phyloP scores from a whole-genome alignment of 2,329 filamentous ascomycete genomes.

The Colletotrichum lupini region DNA sequence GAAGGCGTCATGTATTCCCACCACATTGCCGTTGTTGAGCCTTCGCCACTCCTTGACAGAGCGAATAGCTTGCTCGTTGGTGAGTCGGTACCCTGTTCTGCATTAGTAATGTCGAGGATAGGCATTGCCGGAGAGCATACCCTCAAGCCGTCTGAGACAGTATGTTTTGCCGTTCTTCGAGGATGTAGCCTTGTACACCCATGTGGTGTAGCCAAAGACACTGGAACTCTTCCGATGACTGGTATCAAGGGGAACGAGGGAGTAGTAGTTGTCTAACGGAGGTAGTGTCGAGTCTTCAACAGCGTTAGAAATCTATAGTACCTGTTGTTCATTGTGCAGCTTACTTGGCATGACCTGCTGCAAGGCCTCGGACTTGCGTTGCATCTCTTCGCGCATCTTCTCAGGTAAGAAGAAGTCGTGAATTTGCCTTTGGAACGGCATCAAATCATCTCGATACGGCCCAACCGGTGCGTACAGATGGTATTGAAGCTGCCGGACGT shows the following conservation, averaged over 20 bases:
- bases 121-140: constrained; percentile 48
- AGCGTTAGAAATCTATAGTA: not conserved
- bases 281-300: constrained; percentile 71
- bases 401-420: constrained; percentile 95
- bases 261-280: constrained; percentile 89
- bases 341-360: constrained; percentile 85
- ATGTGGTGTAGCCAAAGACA: constrained; percentile 88
- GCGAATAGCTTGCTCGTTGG: constrained; percentile 88
- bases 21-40: constrained; percentile 82
- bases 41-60: constrained; percentile 91
- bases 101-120: constrained; percentile 33
- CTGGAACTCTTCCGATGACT: constrained; percentile 80
- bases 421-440: constrained; percentile 85
- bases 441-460: constrained; percentile 82
- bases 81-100: constrained; percentile 78
- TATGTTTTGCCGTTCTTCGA: constrained; percentile 91
- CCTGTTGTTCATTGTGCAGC: constrained; percentile 39
- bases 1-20: constrained; percentile 90
- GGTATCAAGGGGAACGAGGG: constrained; percentile 88
- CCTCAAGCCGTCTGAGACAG: constrained; percentile 86
- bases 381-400: constrained; percentile 85
- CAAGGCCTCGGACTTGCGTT: constrained; percentile 87
- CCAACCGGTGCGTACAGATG: constrained; percentile 92
- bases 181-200: constrained; percentile 95
- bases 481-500: constrained; percentile 76